Evolutionary conservation across 495 filamentous ascomycete species (phyloP).

Genomic region (Cetradonia linearis): DNA sequence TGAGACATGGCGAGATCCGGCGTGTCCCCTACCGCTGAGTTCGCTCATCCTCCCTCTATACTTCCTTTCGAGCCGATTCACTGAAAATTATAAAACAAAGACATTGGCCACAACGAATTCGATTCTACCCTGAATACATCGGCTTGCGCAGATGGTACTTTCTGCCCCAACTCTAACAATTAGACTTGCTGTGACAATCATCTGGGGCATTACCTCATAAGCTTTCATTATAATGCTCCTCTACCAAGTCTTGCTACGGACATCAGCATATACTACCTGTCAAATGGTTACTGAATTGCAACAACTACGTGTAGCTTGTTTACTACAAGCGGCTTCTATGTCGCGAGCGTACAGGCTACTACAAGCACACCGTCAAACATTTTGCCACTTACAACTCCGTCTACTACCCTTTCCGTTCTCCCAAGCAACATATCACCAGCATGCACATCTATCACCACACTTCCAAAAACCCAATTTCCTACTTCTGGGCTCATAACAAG

Average conservation of each 20-base stretch:
- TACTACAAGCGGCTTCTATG: no score
- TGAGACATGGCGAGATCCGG: not conserved
- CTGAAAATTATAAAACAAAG: not conserved
- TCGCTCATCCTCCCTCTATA: not conserved
- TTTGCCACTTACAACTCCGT: not conserved
- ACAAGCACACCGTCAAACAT: not conserved
- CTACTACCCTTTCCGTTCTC: not conserved
- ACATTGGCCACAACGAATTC: not conserved
- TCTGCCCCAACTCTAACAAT: not conserved
- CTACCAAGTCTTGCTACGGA: not conserved
- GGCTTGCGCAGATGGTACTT: not conserved
- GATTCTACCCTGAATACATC: not conserved
- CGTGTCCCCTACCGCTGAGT: constrained; percentile 1
- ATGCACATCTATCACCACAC: not conserved
- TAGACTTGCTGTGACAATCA: constrained; percentile 3
- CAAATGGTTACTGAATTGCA: constrained; percentile 3
- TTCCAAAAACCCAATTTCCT: not conserved
- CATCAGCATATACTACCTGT: not conserved
- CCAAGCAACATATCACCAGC: not conserved
- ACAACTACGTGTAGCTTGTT: not conserved
- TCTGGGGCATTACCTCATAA: not conserved
- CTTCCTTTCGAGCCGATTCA: not conserved
- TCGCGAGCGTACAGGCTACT: no score
- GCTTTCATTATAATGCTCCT: not conserved
- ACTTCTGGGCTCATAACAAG: not conserved